Conservation (phyloP, 495 filamentous ascomycete genomes). For the Symbiotaphrina buchneri region DNA sequence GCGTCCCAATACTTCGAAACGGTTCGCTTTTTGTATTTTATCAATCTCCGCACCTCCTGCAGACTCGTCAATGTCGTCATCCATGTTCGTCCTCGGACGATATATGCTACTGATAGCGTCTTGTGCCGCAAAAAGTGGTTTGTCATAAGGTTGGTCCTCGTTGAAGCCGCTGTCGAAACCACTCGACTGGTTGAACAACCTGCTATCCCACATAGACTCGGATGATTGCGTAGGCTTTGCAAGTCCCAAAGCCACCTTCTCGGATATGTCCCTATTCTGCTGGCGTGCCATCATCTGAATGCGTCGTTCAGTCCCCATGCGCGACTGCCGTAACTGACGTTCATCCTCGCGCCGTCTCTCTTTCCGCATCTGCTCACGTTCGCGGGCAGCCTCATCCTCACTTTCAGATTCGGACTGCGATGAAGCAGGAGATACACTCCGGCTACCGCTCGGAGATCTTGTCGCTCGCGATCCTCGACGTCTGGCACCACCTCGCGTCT, state of each 20-base stretch:
- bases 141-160: constrained; percentile 94
- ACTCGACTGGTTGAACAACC: constrained; percentile 82
- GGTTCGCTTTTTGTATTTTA: constrained; percentile 57
- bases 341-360: constrained; percentile 69
- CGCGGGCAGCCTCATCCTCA: constrained; percentile 39
- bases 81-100: constrained; percentile 43
- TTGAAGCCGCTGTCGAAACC: constrained; percentile 86
- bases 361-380: constrained; percentile 52
- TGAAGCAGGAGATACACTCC: constrained; percentile 13
- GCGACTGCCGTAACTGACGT: constrained; percentile 73
- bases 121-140: constrained; percentile 89
- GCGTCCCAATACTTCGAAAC: constrained; percentile 74
- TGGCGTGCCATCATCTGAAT: constrained; percentile 85
- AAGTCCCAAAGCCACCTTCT: constrained; percentile 87
- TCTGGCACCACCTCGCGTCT: constrained; percentile 30
- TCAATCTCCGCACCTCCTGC: constrained; percentile 64
- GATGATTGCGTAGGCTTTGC: constrained; percentile 81
- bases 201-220: constrained; percentile 91
- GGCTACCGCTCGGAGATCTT: constrained; percentile 22
- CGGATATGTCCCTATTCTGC: constrained; percentile 90
- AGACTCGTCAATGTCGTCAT: constrained; percentile 56
- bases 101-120: constrained; percentile 94
- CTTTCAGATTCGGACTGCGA: constrained; percentile 28
- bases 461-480: constrained; percentile 19
- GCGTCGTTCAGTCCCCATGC: constrained; percentile 82